Conservation (phyloP, 2,329 filamentous ascomycete species). For the Whalleya microplaca region DNA sequence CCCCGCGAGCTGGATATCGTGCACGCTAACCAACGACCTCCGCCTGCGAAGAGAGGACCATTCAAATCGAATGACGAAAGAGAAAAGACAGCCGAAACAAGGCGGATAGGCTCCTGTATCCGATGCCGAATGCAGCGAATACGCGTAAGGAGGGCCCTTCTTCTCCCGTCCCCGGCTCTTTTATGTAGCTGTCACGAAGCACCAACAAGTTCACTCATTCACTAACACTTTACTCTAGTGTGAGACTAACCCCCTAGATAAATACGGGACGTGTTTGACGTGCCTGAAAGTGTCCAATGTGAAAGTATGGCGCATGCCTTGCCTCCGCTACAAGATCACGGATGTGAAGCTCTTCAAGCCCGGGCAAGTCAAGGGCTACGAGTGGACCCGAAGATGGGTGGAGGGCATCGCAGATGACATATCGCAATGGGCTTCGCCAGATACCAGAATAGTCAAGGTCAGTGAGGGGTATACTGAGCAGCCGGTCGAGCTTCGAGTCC, state of each 20-base stretch:
- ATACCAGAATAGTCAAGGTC: constrained; percentile 54
- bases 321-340: constrained; percentile 63
- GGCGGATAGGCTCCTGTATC: constrained; percentile 62
- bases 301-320: constrained; percentile 59
- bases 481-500: constrained; percentile 54
- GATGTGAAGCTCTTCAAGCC: constrained; percentile 62
- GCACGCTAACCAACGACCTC: constrained; percentile 40
- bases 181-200: constrained; percentile 1
- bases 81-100: constrained; percentile 59
- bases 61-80: constrained; percentile 57
- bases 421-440: constrained; percentile 56
- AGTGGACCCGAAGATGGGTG: constrained; percentile 64
- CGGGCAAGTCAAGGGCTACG: constrained; percentile 59
- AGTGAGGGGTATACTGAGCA: constrained; percentile 58
- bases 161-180: not conserved
- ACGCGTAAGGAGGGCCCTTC: constrained; percentile 49
- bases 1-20: constrained; percentile 39
- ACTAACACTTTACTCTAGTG: constrained; percentile 47
- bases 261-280: constrained; percentile 53
- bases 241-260: constrained; percentile 52
- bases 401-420: constrained; percentile 60
- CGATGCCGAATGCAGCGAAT: constrained; percentile 66
- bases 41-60: constrained; percentile 51
- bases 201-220: not conserved
- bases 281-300: constrained; percentile 56